phyloP scores from a whole-genome alignment of 2,329 filamentous ascomycete genomes.

The Cladosporium halotolerans region DNA sequence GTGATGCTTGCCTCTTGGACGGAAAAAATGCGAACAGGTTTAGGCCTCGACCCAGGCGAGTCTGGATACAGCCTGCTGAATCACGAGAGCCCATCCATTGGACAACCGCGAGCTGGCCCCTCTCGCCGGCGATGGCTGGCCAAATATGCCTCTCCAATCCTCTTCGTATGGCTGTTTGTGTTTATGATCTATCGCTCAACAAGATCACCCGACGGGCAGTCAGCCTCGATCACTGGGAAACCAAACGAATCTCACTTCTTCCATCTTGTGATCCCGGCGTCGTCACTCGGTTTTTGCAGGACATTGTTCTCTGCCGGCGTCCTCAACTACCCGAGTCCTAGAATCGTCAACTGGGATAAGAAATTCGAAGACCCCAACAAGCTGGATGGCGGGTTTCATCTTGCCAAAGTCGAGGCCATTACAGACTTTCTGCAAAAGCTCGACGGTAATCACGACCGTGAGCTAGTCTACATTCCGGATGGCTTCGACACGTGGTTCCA shows the following conservation, averaged over 20 bases:
- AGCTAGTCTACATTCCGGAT: constrained; percentile 59
- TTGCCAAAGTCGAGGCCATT: constrained; percentile 23
- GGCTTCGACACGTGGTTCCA: constrained; percentile 60
- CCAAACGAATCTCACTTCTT: background rate
- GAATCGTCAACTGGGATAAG: constrained; percentile 22
- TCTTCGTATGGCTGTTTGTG: background rate
- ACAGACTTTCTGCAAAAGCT: constrained; percentile 17
- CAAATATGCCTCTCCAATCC: background rate
- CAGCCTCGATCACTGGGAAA: background rate
- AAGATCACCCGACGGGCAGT: background rate
- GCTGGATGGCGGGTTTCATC: constrained; percentile 14
- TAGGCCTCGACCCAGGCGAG: background rate
- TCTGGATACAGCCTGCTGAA: background rate
- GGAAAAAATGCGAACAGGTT: background rate
- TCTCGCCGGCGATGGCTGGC: background rate
- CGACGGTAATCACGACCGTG: constrained; percentile 27
- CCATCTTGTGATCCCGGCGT: background rate
- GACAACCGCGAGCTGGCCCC: background rate
- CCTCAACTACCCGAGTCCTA: constrained; percentile 21
- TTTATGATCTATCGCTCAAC: background rate
- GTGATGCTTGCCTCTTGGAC: background rate
- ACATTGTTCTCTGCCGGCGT: constrained; percentile 20
- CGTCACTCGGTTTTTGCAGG: constrained; percentile 20
- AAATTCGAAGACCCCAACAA: constrained; percentile 8
- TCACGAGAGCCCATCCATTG: background rate